phyloP scores from a whole-genome alignment of 257 asterid species.

The Nicotiana attenuata region DNA sequence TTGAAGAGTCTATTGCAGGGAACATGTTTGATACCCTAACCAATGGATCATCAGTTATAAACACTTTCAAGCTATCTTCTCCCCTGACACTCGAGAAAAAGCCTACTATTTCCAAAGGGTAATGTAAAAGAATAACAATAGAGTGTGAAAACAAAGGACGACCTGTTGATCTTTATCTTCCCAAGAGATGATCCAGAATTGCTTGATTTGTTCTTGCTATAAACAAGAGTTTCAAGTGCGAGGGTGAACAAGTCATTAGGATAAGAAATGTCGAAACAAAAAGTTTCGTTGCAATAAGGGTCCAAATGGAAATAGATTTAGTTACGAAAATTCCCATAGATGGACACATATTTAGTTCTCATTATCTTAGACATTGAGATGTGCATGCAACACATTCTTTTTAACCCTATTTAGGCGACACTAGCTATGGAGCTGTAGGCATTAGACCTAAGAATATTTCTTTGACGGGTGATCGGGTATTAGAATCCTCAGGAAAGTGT shows the following conservation, averaged over 20 bases:
- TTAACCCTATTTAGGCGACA: no score
- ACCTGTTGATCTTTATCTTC: slow-evolving; percentile 48
- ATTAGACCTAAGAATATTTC: no score
- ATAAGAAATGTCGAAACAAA: slow-evolving; percentile 58
- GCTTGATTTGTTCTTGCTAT: slow-evolving; percentile 32
- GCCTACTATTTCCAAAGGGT: slow-evolving; percentile 57
- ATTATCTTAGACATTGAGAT: no score
- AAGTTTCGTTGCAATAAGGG: slow-evolving; percentile 71
- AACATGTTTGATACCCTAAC: slow-evolving; percentile 40
- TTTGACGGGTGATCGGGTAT: no score
- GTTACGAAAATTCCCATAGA: no score
- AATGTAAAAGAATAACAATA: slow-evolving; percentile 70
- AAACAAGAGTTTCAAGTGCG: slow-evolving; percentile 71
- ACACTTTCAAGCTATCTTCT: slow-evolving; percentile 55
- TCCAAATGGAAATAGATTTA: slow-evolving; percentile 26
- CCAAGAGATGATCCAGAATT: slow-evolving; percentile 66
- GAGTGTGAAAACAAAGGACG: slow-evolving; percentile 61
- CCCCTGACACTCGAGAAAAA: slow-evolving; percentile 67
- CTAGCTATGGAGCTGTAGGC: no score
- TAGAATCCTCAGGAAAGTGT: no score
- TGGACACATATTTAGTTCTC: no score
- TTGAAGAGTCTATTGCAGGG: slow-evolving; percentile 38
- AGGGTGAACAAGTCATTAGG: slow-evolving; percentile 44
- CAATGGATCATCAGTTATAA: slow-evolving; percentile 62
- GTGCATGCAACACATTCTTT: no score